Conservation (phyloP, 2,329 filamentous ascomycete species). For the Fusarium sp. region DNA sequence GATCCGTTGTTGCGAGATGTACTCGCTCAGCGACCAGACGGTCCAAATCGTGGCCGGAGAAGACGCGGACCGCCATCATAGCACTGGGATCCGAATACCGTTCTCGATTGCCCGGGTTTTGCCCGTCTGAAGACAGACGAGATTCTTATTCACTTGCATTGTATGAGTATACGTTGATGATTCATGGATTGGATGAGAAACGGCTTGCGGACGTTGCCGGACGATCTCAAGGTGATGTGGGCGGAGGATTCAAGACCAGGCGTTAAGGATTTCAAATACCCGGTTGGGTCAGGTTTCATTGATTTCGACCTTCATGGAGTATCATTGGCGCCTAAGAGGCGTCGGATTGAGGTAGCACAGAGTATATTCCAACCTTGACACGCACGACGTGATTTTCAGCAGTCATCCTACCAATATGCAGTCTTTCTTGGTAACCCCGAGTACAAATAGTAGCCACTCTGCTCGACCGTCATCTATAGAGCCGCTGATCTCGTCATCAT, state of each 20-base stretch:
- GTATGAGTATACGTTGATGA: slow-evolving; percentile 29
- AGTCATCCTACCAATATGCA: not conserved
- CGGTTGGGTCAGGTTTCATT: slow-evolving; percentile 35
- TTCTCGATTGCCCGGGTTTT: not conserved
- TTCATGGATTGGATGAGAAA: slow-evolving; percentile 9
- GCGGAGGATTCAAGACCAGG: slow-evolving; percentile 29
- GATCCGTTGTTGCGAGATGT: slow-evolving; percentile 85
- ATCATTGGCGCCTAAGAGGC: slow-evolving; percentile 26
- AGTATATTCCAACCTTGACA: slow-evolving; percentile 17
- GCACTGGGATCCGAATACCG: not conserved
- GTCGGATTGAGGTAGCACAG: slow-evolving; percentile 26
- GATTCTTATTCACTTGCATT: slow-evolving; percentile 16
- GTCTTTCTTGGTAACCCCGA: not conserved
- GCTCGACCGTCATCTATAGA: not conserved
- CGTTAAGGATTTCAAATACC: slow-evolving; percentile 44
- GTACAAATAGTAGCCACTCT: not conserved
- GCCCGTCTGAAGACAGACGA: slow-evolving; percentile 8
- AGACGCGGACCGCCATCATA: slow-evolving; percentile 66
- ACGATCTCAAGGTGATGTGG: slow-evolving; percentile 6
- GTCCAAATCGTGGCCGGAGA: slow-evolving; percentile 82
- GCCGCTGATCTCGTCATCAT: not conserved
- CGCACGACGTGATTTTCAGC: slow-evolving; percentile 4
- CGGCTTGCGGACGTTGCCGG: slow-evolving; percentile 6
- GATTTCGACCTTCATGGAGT: slow-evolving; percentile 16
- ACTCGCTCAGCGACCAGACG: slow-evolving; percentile 85